A percentile compares a stretch with the other conserved stretches of the same genome.
These are phyloP conservation scores for Phialemoniopsis sp. DNA, from an alignment of 2,329 filamentous ascomycete genomes.

Conservation along the genomic window DNA sequence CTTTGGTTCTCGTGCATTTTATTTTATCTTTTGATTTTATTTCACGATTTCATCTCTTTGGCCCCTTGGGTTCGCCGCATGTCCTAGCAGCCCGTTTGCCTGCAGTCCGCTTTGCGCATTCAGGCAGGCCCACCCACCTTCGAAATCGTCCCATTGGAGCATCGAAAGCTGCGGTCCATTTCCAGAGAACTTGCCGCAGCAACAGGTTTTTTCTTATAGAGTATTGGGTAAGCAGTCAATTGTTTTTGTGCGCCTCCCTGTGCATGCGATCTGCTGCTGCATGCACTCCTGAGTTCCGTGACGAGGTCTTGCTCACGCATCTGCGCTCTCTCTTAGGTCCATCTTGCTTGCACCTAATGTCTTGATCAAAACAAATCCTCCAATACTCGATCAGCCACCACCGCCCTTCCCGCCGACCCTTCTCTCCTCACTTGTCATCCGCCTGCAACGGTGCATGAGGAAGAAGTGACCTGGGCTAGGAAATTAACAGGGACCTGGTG, in stretches of 20 bases:
- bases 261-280: not conserved
- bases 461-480: slow-evolving; percentile 7
- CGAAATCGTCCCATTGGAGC: not conserved
- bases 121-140: not conserved
- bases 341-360: slow-evolving; percentile 9
- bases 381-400: slow-evolving; percentile 8
- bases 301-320: not conserved
- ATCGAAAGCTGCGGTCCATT: not conserved
- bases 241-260: slow-evolving; percentile 12
- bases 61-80: no score
- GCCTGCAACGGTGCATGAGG: not conserved
- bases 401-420: not conserved
- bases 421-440: not conserved
- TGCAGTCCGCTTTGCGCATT: not conserved
- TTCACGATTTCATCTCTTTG: no score
- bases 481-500: slow-evolving; percentile 5
- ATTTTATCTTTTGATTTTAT: no score
- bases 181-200: not conserved
- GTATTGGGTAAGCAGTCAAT: slow-evolving; percentile 5
- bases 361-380: slow-evolving; percentile 10
- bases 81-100: no score
- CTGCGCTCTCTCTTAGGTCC: slow-evolving; percentile 1
- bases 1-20: no score
- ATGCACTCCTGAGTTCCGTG: slow-evolving; percentile 2
- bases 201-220: slow-evolving; percentile 9